Percentiles rank a stretch among this genome's conserved stretches.
Conservation (phyloP, 179 eudicot species). For the Nepenthes alata region DNA sequence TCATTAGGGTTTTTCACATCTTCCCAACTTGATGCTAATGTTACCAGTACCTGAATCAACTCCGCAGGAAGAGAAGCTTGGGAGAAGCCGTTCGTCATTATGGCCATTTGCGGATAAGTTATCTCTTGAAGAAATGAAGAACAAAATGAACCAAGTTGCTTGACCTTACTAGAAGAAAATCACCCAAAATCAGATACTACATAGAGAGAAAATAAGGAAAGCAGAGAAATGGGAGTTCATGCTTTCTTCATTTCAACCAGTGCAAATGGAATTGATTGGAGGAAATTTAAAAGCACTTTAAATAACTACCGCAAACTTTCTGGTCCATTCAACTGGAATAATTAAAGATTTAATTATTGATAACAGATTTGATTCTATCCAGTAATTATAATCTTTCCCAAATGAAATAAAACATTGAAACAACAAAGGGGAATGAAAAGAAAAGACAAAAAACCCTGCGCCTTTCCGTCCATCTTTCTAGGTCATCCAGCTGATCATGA, state of each 20-base stretch:
- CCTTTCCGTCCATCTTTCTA: neutral
- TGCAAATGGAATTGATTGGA: neutral
- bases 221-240: neutral
- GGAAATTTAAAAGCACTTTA: neutral
- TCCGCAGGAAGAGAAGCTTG: conserved; percentile 33
- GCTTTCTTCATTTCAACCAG: neutral
- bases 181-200: neutral
- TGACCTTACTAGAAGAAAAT: neutral
- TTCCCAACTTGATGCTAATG: conserved; percentile 61
- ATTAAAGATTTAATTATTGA: no score
- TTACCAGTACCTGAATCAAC: conserved; percentile 37
- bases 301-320: no score
- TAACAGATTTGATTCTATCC: no score
- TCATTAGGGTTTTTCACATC: conserved; percentile 34
- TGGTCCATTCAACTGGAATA: no score
- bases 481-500: neutral
- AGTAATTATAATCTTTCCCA: no score
- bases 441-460: neutral
- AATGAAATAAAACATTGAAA: no score
- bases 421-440: no score
- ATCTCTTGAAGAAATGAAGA: neutral
- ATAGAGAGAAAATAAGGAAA: neutral
- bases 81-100: conserved; percentile 29
- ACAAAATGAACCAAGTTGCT: neutral
- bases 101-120: conserved; percentile 18